Conservation (phyloP, 2,329 filamentous ascomycete species). For the Penicillium sp. region DNA sequence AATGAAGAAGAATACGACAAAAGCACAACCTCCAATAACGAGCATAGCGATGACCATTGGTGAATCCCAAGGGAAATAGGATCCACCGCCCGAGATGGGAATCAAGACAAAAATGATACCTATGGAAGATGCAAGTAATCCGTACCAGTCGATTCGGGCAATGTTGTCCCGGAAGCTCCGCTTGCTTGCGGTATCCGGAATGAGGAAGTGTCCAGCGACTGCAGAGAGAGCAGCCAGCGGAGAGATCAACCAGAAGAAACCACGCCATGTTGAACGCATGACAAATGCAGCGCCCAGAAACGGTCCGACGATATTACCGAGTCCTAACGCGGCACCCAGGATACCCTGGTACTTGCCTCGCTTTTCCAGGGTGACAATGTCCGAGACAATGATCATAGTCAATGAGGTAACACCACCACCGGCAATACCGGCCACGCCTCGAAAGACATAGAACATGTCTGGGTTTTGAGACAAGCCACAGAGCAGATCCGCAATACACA, state of each 20-base stretch:
- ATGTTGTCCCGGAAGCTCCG: slow-evolving; percentile 48
- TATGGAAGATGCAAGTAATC: slow-evolving; percentile 52
- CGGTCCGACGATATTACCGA: slow-evolving; percentile 48
- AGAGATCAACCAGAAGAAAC: slow-evolving; percentile 51
- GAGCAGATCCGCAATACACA: slow-evolving; percentile 56
- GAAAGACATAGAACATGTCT: slow-evolving; percentile 59
- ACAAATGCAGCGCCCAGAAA: slow-evolving; percentile 48
- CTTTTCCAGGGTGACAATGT: slow-evolving; percentile 57
- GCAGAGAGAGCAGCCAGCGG: slow-evolving; percentile 50
- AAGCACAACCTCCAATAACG: slow-evolving; percentile 45
- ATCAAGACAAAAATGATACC: slow-evolving; percentile 60
- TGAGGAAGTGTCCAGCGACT: slow-evolving; percentile 48
- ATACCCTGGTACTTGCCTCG: slow-evolving; percentile 55
- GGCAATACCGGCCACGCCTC: slow-evolving; percentile 59
- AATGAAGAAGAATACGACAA: slow-evolving; percentile 51
- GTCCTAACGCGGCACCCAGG: slow-evolving; percentile 43
- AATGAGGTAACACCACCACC: slow-evolving; percentile 59
- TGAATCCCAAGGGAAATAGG: slow-evolving; percentile 55
- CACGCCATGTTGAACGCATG: slow-evolving; percentile 44
- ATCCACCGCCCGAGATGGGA: slow-evolving; percentile 59
- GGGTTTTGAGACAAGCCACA: slow-evolving; percentile 56
- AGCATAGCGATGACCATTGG: slow-evolving; percentile 60
- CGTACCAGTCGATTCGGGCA: slow-evolving; percentile 57
- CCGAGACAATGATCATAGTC: slow-evolving; percentile 60
- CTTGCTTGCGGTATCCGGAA: slow-evolving; percentile 51